Percentiles rank a stretch among this genome's conserved stretches.
Conservation (phyloP, 345 rosid genomes). For the Aethionema arabicum region DNA sequence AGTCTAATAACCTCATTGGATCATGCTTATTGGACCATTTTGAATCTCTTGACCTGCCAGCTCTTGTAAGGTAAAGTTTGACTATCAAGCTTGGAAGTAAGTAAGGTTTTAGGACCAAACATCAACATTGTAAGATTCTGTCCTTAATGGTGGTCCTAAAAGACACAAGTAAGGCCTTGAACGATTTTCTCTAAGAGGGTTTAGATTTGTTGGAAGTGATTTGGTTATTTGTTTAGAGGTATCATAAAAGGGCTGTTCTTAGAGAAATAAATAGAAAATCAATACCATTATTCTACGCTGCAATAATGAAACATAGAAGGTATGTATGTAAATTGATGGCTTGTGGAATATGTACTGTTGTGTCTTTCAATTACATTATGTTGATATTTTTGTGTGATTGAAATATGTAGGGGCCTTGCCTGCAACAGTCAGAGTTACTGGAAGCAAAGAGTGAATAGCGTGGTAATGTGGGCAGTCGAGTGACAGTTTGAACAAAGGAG, state of each 20-base stretch:
- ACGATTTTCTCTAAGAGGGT: constrained; percentile 23
- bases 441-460: constrained; percentile 23
- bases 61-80: constrained; percentile 37
- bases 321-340: constrained; percentile 21
- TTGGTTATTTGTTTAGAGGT: constrained; percentile 10
- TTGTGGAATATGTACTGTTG: constrained; percentile 21
- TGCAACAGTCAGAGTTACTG: constrained; percentile 10
- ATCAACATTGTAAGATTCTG: constrained; percentile 24
- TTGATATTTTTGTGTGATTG: constrained; percentile 25
- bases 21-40: constrained; percentile 48
- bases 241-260: constrained; percentile 8
- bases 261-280: constrained; percentile 1
- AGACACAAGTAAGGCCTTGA: constrained; percentile 25
- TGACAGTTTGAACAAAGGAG: constrained; percentile 50
- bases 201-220: constrained; percentile 27
- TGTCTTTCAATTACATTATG: constrained; percentile 6
- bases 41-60: constrained; percentile 37
- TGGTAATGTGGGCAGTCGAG: constrained; percentile 30
- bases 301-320: constrained; percentile 13
- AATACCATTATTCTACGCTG: constrained; percentile 17
- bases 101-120: constrained; percentile 28
- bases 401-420: constrained; percentile 46
- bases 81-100: constrained; percentile 29
- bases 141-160: constrained; percentile 37
- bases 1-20: constrained; percentile 32